Evolutionary conservation across 2,329 filamentous ascomycete species (phyloP).

Genomic region (Corynespora cassiicola): DNA sequence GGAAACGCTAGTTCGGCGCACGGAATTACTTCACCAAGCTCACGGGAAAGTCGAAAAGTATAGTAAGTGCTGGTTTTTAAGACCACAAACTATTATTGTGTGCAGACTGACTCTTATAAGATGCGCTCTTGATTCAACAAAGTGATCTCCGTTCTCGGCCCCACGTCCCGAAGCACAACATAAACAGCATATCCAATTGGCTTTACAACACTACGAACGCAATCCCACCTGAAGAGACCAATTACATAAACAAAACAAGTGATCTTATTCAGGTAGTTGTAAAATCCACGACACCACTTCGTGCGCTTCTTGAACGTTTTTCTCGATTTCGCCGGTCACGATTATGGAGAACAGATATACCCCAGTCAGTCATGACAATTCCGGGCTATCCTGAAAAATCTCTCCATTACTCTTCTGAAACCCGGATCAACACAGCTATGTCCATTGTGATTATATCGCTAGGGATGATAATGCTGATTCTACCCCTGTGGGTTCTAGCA

Average conservation of each 20-base stretch:
- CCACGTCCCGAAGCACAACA: conserved; percentile 5
- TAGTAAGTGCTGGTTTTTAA: no score
- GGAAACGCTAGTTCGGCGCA: conserved; percentile 3
- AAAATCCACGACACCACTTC: conserved; percentile 9
- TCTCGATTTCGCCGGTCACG: conserved; percentile 7
- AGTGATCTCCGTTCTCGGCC: conserved; percentile 7
- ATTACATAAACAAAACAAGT: conserved; percentile 7
- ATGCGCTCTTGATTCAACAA: conserved; percentile 15
- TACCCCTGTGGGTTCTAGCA: conserved; percentile 17
- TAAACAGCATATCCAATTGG: conserved; percentile 13
- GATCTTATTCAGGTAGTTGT: conserved; percentile 13
- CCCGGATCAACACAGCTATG: conserved; percentile 11
- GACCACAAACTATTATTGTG: no score
- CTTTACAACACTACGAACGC: conserved; percentile 11
- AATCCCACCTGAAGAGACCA: conserved; percentile 11
- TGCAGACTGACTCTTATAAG: no score
- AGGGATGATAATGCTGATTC: conserved; percentile 19
- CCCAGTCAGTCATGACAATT: background rate
- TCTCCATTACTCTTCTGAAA: conserved; percentile 12
- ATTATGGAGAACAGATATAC: conserved; percentile 10
- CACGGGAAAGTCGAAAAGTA: conserved; percentile 8
- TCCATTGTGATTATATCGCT: conserved; percentile 5
- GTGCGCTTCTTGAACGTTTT: conserved; percentile 11
- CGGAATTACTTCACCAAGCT: conserved; percentile 4
- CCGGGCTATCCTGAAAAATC: no score